Evolutionary conservation across 1,284 basidiomycete species (phyloP).

Genomic region (Bondarzewia mesenterica): DNA sequence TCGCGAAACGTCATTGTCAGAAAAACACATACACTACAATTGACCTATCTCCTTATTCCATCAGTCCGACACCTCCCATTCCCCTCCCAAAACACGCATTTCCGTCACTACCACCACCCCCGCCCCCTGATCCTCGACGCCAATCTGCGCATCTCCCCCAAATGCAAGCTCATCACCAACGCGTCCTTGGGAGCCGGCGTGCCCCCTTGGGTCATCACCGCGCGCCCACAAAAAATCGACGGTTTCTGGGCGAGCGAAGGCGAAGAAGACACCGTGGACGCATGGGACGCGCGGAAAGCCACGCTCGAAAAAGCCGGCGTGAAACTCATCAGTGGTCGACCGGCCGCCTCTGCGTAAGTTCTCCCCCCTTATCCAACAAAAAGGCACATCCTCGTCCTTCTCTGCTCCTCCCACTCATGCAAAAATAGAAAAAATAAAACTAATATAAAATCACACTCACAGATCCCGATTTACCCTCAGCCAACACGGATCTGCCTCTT

Average conservation of each 20-base stretch:
- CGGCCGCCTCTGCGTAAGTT: slow-evolving; percentile 12
- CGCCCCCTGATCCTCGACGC: slow-evolving; percentile 84
- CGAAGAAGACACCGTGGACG: slow-evolving; percentile 16
- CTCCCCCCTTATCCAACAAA: background rate
- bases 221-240: slow-evolving; percentile 9
- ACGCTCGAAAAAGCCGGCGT: slow-evolving; percentile 31
- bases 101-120: slow-evolving; percentile 48
- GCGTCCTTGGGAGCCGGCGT: slow-evolving; percentile 50
- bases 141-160: slow-evolving; percentile 54
- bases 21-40: too few species aligned
- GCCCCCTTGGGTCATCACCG: slow-evolving; percentile 68
- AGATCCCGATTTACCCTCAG: slow-evolving; percentile 8
- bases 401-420: background rate
- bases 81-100: slow-evolving; percentile 24
- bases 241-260: slow-evolving; percentile 25
- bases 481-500: slow-evolving; percentile 39
- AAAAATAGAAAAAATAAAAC: too few species aligned
- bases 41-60: too few species aligned
- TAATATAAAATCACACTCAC: background rate
- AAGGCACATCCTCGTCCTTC: background rate
- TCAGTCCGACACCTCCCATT: slow-evolving; percentile 54
- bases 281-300: slow-evolving; percentile 31
- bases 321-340: slow-evolving; percentile 11
- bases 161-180: slow-evolving; percentile 73
- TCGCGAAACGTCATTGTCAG: slow-evolving; percentile 1